These are phyloP conservation scores for Penicillium tannophilum DNA, from an alignment of 495 filamentous ascomycete genomes.

Conservation along the genomic window DNA sequence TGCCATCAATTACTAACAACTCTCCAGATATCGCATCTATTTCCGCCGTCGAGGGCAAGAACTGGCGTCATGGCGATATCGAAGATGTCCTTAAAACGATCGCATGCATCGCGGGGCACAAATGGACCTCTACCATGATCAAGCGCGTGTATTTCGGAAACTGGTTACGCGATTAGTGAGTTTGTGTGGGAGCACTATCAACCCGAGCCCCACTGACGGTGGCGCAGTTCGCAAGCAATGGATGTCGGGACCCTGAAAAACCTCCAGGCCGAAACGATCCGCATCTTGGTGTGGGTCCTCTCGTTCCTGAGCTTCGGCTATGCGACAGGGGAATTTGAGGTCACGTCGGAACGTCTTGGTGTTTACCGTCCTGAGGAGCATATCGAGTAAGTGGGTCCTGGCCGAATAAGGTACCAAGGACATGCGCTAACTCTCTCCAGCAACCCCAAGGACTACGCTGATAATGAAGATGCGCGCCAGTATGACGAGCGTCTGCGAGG, in stretches of 20 bases:
- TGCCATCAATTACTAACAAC: constrained; percentile 8
- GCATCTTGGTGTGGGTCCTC: constrained; percentile 87
- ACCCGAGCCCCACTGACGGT: constrained; percentile 14
- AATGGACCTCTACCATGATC: constrained; percentile 91
- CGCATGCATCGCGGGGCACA: constrained; percentile 84
- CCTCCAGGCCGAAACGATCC: constrained; percentile 86
- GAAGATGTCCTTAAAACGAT: constrained; percentile 92
- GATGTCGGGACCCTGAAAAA: constrained; percentile 90
- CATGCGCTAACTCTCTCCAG: constrained; percentile 20
- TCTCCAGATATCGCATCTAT: constrained; percentile 79
- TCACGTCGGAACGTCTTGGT: constrained; percentile 86
- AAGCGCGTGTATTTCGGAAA: constrained; percentile 89
- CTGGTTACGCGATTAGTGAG: constrained; percentile 53
- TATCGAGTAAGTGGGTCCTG: constrained; percentile 58
- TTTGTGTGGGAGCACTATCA: background rate
- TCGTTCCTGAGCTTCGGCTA: constrained; percentile 94
- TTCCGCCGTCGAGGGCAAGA: constrained; percentile 88
- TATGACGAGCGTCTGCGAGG: constrained; percentile 82
- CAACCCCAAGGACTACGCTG: constrained; percentile 89
- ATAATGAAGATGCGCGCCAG: constrained; percentile 80
- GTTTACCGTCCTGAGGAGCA: constrained; percentile 96
- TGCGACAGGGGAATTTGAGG: constrained; percentile 96
- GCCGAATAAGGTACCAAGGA: background rate
- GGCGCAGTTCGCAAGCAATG: constrained; percentile 75
- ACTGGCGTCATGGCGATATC: constrained; percentile 97